These are phyloP conservation scores for Ceratobasidium papillatum DNA, from an alignment of 1,284 basidiomycete species.

Conservation along the genomic window DNA sequence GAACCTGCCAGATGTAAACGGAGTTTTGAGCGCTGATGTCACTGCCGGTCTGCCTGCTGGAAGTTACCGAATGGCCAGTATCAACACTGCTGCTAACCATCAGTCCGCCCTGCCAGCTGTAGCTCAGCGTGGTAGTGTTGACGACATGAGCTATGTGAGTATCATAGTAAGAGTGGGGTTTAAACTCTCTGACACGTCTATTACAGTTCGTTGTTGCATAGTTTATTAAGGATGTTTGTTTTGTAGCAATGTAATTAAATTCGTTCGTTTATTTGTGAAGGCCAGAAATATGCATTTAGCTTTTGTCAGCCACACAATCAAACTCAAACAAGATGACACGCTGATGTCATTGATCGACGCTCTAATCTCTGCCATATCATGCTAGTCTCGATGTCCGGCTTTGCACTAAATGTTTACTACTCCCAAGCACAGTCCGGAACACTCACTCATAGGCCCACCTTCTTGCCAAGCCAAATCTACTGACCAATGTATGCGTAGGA, in stretches of 20 bases:
- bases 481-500: not conserved
- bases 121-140: constrained; percentile 66
- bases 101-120: constrained; percentile 70
- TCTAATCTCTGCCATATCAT: not conserved
- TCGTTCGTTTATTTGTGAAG: not conserved
- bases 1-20: constrained; percentile 60
- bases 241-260: not conserved
- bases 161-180: constrained; percentile 43
- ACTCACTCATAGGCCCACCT: not conserved
- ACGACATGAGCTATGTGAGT: constrained; percentile 67
- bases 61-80: constrained; percentile 67
- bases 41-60: constrained; percentile 66
- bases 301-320: not conserved
- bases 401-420: too few relatives aligned
- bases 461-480: not conserved
- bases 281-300: not conserved
- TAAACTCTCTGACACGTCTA: constrained; percentile 15
- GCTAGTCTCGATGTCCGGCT: too few relatives aligned
- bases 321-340: too few relatives aligned
- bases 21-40: constrained; percentile 63
- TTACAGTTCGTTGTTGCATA: constrained; percentile 56
- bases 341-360: not conserved
- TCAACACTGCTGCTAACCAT: constrained; percentile 69
- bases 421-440: too few relatives aligned
- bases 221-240: constrained; percentile 41